These are phyloP conservation scores for Paraphoma chrysanthemicola DNA, from an alignment of 2,329 filamentous ascomycete species.

Conservation along the genomic window DNA sequence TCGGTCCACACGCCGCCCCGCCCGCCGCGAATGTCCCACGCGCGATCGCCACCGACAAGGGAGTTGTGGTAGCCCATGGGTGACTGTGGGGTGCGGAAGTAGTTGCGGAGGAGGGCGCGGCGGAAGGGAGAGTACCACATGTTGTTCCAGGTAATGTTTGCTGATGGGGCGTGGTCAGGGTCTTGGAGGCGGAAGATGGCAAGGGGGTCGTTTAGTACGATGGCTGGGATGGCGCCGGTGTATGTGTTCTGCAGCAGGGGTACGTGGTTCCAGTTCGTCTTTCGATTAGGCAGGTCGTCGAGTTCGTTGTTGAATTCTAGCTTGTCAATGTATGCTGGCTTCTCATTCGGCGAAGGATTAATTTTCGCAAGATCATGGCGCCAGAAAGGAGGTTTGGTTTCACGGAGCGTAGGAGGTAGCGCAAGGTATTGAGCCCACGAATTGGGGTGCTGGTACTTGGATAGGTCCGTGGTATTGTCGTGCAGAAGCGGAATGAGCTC, in stretches of 20 bases:
- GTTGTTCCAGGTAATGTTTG: constrained; percentile 49
- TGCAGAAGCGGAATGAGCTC: constrained; percentile 38
- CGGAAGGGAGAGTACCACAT: constrained; percentile 59
- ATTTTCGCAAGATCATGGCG: constrained; percentile 28
- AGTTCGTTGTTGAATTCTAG: constrained; percentile 39
- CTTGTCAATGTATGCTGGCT: constrained; percentile 38
- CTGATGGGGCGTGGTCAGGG: constrained; percentile 6
- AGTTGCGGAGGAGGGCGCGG: constrained; percentile 58
- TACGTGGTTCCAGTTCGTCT: constrained; percentile 52
- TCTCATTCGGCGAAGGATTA: constrained; percentile 37
- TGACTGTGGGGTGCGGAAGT: constrained; percentile 54
- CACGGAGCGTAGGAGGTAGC: constrained; percentile 47
- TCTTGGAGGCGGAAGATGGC: constrained; percentile 37
- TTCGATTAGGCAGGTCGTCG: constrained; percentile 52
- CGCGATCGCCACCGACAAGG: constrained; percentile 54
- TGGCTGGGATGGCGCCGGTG: constrained; percentile 54
- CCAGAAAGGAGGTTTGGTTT: constrained; percentile 40
- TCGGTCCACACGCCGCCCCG: constrained; percentile 63
- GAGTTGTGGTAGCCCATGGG: constrained; percentile 52
- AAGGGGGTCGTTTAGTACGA: constrained; percentile 44
- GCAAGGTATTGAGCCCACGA: constrained; percentile 42
- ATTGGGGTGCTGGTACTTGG: constrained; percentile 38
- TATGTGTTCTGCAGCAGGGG: constrained; percentile 57
- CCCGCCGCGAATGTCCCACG: constrained; percentile 60
- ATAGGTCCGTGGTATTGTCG: constrained; percentile 46